These are phyloP conservation scores for Fusarium sp. DNA, from an alignment of 2,329 filamentous ascomycete genomes.

Conservation along the genomic window DNA sequence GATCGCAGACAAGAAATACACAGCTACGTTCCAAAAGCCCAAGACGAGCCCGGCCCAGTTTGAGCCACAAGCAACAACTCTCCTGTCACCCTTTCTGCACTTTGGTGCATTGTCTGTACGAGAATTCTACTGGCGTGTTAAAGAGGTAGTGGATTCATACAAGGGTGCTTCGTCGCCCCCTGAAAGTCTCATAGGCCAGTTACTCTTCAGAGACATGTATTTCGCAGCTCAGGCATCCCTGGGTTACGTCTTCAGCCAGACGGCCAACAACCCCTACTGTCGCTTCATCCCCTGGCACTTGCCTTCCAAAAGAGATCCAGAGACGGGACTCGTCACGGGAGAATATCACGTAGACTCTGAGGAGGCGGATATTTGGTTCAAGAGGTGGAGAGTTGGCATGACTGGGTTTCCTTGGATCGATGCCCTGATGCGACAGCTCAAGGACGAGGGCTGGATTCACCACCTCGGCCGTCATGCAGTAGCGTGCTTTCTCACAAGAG, in stretches of 20 bases:
- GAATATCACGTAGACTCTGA: slow-evolving; percentile 73
- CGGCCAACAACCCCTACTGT: slow-evolving; percentile 73
- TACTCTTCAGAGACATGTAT: slow-evolving; percentile 87
- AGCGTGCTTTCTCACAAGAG: slow-evolving; percentile 83
- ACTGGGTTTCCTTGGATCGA: slow-evolving; percentile 88
- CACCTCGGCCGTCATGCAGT: slow-evolving; percentile 83
- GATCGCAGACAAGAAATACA: slow-evolving; percentile 73
- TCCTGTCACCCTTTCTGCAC: slow-evolving; percentile 80
- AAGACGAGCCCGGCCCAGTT: slow-evolving; percentile 81
- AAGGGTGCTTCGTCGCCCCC: slow-evolving; percentile 72
- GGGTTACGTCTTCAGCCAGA: slow-evolving; percentile 73
- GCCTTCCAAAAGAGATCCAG: slow-evolving; percentile 67
- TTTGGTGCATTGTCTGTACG: slow-evolving; percentile 79
- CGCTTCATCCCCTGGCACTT: slow-evolving; percentile 86
- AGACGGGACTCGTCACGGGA: slow-evolving; percentile 65
- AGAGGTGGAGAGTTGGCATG: slow-evolving; percentile 74
- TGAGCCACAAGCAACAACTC: slow-evolving; percentile 77
- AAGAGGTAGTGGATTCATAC: slow-evolving; percentile 71
- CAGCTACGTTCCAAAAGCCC: slow-evolving; percentile 81
- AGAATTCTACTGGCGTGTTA: slow-evolving; percentile 79
- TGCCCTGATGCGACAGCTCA: slow-evolving; percentile 81
- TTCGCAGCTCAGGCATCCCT: slow-evolving; percentile 80
- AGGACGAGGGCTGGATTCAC: slow-evolving; percentile 81
- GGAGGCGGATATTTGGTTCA: slow-evolving; percentile 74
- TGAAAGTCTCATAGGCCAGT: slow-evolving; percentile 77